Conservation (phyloP, 805 yeast genomes). For the Schizosaccharomyces cryophilus region DNA sequence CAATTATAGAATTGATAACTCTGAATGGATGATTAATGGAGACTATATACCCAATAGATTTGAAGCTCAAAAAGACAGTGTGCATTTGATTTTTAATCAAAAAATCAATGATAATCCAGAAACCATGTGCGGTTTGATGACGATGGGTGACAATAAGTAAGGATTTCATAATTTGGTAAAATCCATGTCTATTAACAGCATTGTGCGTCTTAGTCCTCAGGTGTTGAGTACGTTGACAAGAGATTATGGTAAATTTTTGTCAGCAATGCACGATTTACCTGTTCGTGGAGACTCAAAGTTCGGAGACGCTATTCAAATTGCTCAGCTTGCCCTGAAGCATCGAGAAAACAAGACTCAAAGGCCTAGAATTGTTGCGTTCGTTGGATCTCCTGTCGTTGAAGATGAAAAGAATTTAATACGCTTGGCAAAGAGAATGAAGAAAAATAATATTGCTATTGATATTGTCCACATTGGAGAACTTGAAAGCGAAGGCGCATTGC, state of each 20-base stretch:
- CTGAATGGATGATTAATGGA: conserved; percentile 89
- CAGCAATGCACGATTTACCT: conserved; percentile 57
- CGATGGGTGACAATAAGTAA: conserved; percentile 47
- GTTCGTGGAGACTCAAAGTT: conserved; percentile 48
- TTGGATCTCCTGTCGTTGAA: conserved; percentile 63
- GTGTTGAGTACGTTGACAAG: conserved; percentile 74
- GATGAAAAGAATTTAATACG: conserved; percentile 47
- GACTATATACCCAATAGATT: conserved; percentile 73
- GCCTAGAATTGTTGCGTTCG: conserved; percentile 72
- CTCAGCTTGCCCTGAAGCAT: conserved; percentile 69
- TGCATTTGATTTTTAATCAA: conserved; percentile 61
- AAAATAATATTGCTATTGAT: conserved; percentile 75
- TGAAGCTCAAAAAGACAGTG: conserved; percentile 79
- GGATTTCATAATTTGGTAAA: background rate
- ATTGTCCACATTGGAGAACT: conserved; percentile 83
- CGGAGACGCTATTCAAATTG: conserved; percentile 73
- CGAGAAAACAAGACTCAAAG: conserved; percentile 83
- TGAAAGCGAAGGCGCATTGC: conserved; percentile 41
- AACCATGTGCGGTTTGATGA: conserved; percentile 72
- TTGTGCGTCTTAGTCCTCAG: conserved; percentile 27
- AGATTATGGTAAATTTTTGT: conserved; percentile 62
- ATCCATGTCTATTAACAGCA: no score
- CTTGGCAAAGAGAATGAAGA: conserved; percentile 77
- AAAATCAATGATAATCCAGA: conserved; percentile 82
- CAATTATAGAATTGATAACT: conserved; percentile 46